phyloP scores from a whole-genome alignment of 2,329 filamentous ascomycete species.

The Fusarium redolens region DNA sequence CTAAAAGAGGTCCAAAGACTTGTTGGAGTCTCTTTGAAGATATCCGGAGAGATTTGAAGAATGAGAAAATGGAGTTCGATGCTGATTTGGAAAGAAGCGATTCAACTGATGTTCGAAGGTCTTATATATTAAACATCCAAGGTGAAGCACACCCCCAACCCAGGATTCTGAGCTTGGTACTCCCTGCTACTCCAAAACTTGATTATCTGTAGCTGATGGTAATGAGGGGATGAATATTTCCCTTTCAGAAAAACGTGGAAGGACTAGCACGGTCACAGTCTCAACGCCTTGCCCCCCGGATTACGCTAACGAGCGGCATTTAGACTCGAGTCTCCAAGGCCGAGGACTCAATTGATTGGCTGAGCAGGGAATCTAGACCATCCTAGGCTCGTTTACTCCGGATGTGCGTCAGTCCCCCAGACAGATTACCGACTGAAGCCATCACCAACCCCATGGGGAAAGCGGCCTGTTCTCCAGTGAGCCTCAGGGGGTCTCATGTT shows the following conservation, averaged over 20 bases:
- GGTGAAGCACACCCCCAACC: slow-evolving; percentile 26
- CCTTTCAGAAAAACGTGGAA: slow-evolving; percentile 17
- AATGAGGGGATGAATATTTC: slow-evolving; percentile 14
- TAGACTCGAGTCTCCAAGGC: not conserved
- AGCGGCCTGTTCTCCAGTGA: slow-evolving; percentile 3
- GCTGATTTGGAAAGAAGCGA: slow-evolving; percentile 14
- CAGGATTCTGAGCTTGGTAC: not conserved
- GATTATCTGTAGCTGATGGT: not conserved
- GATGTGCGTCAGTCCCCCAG: slow-evolving; percentile 18
- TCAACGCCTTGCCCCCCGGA: not conserved
- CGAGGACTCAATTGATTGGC: slow-evolving; percentile 21
- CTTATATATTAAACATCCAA: slow-evolving; percentile 31
- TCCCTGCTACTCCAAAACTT: slow-evolving; percentile 12
- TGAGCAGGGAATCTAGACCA: slow-evolving; percentile 12
- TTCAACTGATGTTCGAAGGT: slow-evolving; percentile 15
- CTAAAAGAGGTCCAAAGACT: no score
- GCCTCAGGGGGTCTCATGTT: not conserved
- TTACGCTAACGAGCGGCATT: slow-evolving; percentile 1
- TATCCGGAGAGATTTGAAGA: not conserved
- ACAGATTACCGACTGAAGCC: slow-evolving; percentile 17
- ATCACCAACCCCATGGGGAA: slow-evolving; percentile 33
- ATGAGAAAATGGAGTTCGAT: slow-evolving; percentile 3
- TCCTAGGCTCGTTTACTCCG: slow-evolving; percentile 3
- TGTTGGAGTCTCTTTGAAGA: not conserved
- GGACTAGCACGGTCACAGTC: not conserved